Conservation (phyloP, 805 yeast species). For the Isabelozyma heimii region DNA sequence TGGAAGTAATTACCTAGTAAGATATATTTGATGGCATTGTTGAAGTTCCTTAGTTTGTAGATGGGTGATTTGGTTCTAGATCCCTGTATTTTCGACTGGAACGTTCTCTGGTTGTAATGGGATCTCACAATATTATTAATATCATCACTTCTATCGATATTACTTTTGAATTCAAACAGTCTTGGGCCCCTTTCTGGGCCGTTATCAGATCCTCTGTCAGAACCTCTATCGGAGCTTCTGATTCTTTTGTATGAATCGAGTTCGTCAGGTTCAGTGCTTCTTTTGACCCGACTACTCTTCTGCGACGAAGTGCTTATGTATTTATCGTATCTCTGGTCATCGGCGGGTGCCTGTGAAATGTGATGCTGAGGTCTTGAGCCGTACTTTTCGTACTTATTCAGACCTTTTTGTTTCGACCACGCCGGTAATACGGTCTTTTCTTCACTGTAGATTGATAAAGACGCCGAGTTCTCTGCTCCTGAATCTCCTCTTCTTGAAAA, state of each 20-base stretch:
- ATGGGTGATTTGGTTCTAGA: slow-evolving; percentile 78
- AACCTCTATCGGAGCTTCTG: neutral
- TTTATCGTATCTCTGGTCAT: slow-evolving; percentile 15
- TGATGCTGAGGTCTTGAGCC: slow-evolving; percentile 18
- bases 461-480: slow-evolving; percentile 2
- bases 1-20: slow-evolving; percentile 68
- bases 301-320: slow-evolving; percentile 5
- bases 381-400: slow-evolving; percentile 39
- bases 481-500: slow-evolving; percentile 18
- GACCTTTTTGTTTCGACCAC: slow-evolving; percentile 31
- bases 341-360: neutral
- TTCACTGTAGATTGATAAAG: slow-evolving; percentile 25
- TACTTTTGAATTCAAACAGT: slow-evolving; percentile 26
- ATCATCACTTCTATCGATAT: slow-evolving; percentile 33
- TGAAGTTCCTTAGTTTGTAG: slow-evolving; percentile 81
- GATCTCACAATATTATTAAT: slow-evolving; percentile 70
- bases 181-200: neutral
- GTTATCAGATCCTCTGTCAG: neutral
- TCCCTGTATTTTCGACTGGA: slow-evolving; percentile 55
- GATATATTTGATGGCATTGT: slow-evolving; percentile 87
- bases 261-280: neutral
- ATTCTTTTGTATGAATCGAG: neutral
- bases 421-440: slow-evolving; percentile 30
- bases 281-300: slow-evolving; percentile 3
- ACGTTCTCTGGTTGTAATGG: slow-evolving; percentile 85